Conservation (phyloP, 179 eudicot genomes). For the Drosera spatulata region DNA sequence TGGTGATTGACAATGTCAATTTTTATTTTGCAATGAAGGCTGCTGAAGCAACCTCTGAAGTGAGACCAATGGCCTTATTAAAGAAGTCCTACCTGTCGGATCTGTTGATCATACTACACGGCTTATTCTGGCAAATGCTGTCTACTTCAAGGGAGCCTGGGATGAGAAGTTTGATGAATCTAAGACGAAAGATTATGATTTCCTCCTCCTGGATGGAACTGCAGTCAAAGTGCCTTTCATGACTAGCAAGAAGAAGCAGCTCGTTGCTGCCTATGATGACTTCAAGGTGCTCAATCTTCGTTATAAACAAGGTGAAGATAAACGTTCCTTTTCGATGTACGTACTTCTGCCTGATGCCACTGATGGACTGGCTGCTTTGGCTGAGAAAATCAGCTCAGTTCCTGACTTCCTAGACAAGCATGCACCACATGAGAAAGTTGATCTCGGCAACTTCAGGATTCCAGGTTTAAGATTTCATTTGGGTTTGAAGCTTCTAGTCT, state of each 20-base stretch:
- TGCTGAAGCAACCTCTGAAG: slow-evolving; percentile 1
- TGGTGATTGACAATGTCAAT: no score
- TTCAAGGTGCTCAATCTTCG: slow-evolving; percentile 25
- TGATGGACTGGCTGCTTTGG: slow-evolving; percentile 18
- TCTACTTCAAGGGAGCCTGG: slow-evolving; percentile 42
- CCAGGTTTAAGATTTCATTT: slow-evolving; percentile 9
- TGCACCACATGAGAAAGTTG: slow-evolving; percentile 3
- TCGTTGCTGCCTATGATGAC: slow-evolving; percentile 6
- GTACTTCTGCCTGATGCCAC: slow-evolving; percentile 23
- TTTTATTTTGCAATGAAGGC: slow-evolving; percentile 6
- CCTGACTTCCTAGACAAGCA: slow-evolving; percentile 10
- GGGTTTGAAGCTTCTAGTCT: slow-evolving; percentile 10
- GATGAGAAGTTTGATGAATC: slow-evolving; percentile 14
- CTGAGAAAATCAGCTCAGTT: slow-evolving; percentile 10
- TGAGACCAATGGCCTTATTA: slow-evolving; percentile 26
- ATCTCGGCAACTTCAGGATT: slow-evolving; percentile 6
- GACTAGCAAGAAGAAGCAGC: slow-evolving; percentile 13
- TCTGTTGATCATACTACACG: slow-evolving; percentile 7
- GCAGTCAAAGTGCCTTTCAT: slow-evolving; percentile 23
- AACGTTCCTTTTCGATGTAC: slow-evolving; percentile 31
- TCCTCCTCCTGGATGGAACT: slow-evolving; percentile 24
- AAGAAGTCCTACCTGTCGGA: slow-evolving; percentile 17
- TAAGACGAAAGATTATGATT: slow-evolving; percentile 9
- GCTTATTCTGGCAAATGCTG: slow-evolving; percentile 26
- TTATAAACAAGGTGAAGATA: slow-evolving; percentile 21